phyloP scores from a whole-genome alignment of 2,329 filamentous ascomycete species.

The Aspergillus felis region DNA sequence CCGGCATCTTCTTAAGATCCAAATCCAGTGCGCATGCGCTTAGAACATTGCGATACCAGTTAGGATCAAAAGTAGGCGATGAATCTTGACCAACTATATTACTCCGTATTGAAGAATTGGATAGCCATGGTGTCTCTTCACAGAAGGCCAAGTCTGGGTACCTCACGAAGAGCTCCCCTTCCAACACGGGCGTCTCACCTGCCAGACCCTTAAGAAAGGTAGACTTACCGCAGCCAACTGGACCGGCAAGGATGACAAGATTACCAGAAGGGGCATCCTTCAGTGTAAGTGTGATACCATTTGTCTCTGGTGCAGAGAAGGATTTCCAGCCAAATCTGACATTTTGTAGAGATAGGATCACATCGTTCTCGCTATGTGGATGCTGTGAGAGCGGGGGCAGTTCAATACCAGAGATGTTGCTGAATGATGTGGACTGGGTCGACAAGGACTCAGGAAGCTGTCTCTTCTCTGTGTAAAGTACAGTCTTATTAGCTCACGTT shows the following conservation, averaged over 20 bases:
- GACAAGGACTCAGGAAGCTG: background rate
- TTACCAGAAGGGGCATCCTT: slow-evolving; percentile 15
- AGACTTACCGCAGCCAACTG: slow-evolving; percentile 49
- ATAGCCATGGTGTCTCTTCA: slow-evolving; percentile 23
- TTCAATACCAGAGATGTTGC: background rate
- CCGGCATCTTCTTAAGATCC: slow-evolving; percentile 26
- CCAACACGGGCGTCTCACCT: slow-evolving; percentile 22
- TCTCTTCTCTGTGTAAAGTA: slow-evolving; percentile 11
- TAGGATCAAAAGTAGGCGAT: slow-evolving; percentile 8
- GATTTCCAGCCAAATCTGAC: slow-evolving; percentile 7
- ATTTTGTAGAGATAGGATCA: slow-evolving; percentile 7
- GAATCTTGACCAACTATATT: slow-evolving; percentile 25
- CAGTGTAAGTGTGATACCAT: slow-evolving; percentile 2
- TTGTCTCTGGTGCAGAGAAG: background rate
- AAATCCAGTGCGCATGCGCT: slow-evolving; percentile 21
- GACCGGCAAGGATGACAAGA: slow-evolving; percentile 41
- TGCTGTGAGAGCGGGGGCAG: background rate
- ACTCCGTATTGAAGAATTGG: slow-evolving; percentile 24
- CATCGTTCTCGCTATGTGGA: background rate
- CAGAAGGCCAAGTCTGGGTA: slow-evolving; percentile 23
- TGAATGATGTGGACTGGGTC: background rate
- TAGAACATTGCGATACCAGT: slow-evolving; percentile 14
- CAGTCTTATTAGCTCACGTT: background rate
- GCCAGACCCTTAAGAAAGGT: slow-evolving; percentile 34
- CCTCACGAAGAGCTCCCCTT: slow-evolving; percentile 11